phyloP scores from a whole-genome alignment of 2,329 filamentous ascomycete species.

The Chaetomiaceae sp. region DNA sequence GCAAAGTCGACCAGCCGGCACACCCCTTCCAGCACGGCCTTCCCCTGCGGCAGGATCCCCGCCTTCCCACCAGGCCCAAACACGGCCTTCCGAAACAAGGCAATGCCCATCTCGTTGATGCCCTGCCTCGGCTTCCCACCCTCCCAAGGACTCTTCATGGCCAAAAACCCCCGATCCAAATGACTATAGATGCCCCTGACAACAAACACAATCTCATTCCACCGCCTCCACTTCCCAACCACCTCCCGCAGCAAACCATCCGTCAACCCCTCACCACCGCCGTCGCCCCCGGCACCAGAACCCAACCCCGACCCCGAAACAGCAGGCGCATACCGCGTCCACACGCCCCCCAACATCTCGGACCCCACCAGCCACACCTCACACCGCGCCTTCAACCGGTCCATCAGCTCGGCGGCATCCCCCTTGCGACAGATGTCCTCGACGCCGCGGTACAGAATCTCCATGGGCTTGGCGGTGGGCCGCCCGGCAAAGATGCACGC shows the following conservation, averaged over 20 bases:
- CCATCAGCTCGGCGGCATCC: conserved; percentile 62
- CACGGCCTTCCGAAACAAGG: conserved; percentile 63
- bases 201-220: conserved; percentile 71
- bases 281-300: no score
- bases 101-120: conserved; percentile 75
- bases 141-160: conserved; percentile 33
- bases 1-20: conserved; percentile 73
- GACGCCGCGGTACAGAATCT: conserved; percentile 82
- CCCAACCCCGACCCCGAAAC: conserved; percentile 28
- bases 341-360: conserved; percentile 52
- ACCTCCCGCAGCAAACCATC: conserved; percentile 48
- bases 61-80: conserved; percentile 35
- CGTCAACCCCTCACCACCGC: conserved; percentile 27
- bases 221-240: conserved; percentile 62
- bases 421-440: conserved; percentile 86
- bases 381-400: conserved; percentile 60
- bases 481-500: conserved; percentile 64
- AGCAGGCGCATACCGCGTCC: conserved; percentile 32
- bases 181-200: conserved; percentile 91
- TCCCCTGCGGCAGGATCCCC: conserved; percentile 30
- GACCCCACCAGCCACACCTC: conserved; percentile 59
- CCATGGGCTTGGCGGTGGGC: conserved; percentile 67
- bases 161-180: conserved; percentile 81
- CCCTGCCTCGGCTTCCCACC: conserved; percentile 59
- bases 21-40: conserved; percentile 51